phyloP scores from a whole-genome alignment of 768 basidiomycete genomes.

The Mycena vitilis region DNA sequence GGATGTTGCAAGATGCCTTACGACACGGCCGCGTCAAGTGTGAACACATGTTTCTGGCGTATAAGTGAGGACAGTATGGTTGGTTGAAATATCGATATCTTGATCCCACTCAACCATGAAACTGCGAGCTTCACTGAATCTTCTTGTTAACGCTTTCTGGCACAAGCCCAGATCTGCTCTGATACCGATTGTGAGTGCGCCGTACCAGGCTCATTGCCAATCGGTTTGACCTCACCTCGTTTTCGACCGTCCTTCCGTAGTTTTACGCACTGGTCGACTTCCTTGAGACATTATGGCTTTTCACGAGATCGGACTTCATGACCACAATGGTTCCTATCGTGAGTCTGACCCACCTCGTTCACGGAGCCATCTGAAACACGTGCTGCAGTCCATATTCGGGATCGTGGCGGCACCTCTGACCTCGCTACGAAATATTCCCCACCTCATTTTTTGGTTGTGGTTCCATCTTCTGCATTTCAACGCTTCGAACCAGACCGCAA shows the following conservation, averaged over 20 bases:
- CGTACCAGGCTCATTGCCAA: too few species aligned
- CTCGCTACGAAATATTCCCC: constrained; percentile 28
- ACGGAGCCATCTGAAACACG: too few species aligned
- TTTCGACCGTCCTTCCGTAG: not conserved
- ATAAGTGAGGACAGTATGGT: not conserved
- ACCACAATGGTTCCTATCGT: constrained; percentile 49
- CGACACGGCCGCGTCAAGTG: too few species aligned
- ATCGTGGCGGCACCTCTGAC: constrained; percentile 34
- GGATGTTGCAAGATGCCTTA: too few species aligned
- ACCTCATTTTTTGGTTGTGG: constrained; percentile 52
- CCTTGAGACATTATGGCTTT: constrained; percentile 41
- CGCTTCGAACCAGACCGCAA: constrained; percentile 49
- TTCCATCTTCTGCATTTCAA: constrained; percentile 52
- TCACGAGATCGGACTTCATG: constrained; percentile 48
- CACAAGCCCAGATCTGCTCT: not conserved
- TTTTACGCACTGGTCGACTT: constrained; percentile 6
- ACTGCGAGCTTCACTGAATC: not conserved
- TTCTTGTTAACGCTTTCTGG: not conserved
- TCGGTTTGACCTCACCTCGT: not conserved
- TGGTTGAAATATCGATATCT: not conserved
- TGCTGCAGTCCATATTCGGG: constrained; percentile 33
- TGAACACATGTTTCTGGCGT: not conserved
- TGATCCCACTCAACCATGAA: not conserved
- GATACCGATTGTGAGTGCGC: not conserved
- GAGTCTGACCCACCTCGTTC: constrained; percentile 1